Base-by-base conservation (phyloP, 345 rosid genomes). In the Salix dunnii region DNA sequence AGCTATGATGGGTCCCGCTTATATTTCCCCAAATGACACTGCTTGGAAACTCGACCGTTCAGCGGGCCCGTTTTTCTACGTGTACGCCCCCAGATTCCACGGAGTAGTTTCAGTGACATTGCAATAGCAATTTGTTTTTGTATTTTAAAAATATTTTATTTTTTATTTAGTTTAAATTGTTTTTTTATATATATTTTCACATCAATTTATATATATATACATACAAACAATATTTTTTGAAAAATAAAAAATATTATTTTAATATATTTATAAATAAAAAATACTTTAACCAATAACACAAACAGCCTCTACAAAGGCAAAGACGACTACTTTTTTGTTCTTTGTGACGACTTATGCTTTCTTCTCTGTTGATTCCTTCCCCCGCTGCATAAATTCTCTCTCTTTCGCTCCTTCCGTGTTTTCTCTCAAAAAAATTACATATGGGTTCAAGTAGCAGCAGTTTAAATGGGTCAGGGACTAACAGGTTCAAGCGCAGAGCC, bases 361-460 rank as follows among this genome's bases (percentile, higher is more conserved):
- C 68, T 2, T 33, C 38, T 8, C 68, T 7, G 68, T 17, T 16
- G 12, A 14, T 63, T 63, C 67, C 35, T 16, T 25, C 20, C 36
- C 3, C 38, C 31, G 35, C 28, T 17, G 1, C 38, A 42, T 33
- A 64, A 2, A 9, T 61, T 61, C 20, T 64, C 25, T 35, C n/a
- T 20, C 7, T 8, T 9, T 38, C 36, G 48, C 64, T 11, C 36
- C 23, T 6, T 7, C 9, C 9, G 38, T 33, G 23, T 33, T 21
- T 10, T 65, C 46, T 16, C 23, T 13, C 33, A 16, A 68, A 46
- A 12, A 25, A 31, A 51, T 17, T 7, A 66, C 20, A 33, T 20
- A 76, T 77, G 80, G 74, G 74, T 66, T 77, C 80, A 13, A 65
- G 71, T 65, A 65, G 1, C 65, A 77, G 80, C 71, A 77, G 76